phyloP scores from a whole-genome alignment of 176 grass and related monocot species.

The Carex littledalei region DNA sequence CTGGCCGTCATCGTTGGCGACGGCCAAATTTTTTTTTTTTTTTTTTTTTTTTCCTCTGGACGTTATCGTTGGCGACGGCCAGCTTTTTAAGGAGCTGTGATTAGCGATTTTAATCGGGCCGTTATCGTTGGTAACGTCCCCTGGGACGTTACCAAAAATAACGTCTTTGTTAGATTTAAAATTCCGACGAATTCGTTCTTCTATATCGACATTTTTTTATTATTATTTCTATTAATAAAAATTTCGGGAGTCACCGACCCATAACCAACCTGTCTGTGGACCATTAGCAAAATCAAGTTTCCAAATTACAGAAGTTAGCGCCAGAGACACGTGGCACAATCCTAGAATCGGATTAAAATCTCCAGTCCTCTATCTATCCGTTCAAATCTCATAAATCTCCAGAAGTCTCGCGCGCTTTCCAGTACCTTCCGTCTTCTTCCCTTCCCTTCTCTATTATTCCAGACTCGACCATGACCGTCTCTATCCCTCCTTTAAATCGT shows the following conservation, averaged over 20 bases:
- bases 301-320: not conserved
- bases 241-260: not conserved
- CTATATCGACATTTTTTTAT: no score
- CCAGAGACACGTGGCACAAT: not conserved
- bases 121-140: no score
- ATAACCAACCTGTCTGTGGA: not conserved
- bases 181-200: no score
- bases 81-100: no score
- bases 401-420: conserved; percentile 38
- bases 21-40: no score
- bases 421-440: not conserved
- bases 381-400: not conserved
- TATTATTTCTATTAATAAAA: no score
- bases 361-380: not conserved
- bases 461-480: conserved; percentile 30
- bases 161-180: no score
- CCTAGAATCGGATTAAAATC: not conserved
- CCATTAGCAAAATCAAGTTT: not conserved
- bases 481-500: conserved; percentile 6
- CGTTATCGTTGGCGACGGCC: no score
- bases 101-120: no score
- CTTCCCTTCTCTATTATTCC: conserved; percentile 28
- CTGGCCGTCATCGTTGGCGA: no score
- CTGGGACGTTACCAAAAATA: no score
- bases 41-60: no score